Percentiles rank a stretch among this genome's conserved stretches.
Conservation (phyloP, 306 rosid genomes). For the Carpinus fangiana region DNA sequence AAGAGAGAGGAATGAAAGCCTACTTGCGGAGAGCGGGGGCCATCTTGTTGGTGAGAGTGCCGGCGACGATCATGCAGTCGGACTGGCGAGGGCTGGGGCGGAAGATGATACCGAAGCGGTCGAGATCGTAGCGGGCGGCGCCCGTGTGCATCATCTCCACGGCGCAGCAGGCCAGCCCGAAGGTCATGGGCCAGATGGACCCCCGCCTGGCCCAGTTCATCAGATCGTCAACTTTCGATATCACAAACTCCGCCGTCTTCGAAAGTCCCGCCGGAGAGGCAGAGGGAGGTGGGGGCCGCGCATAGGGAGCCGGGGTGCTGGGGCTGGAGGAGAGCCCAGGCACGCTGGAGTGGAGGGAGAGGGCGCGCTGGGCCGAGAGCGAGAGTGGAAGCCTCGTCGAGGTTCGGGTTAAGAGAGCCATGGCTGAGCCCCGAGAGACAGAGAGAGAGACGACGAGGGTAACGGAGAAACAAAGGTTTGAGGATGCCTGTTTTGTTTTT, state of each 20-base stretch:
- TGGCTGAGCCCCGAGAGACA: conserved; percentile 29
- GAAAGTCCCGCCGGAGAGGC: conserved; percentile 69
- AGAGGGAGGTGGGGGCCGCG: conserved; percentile 63
- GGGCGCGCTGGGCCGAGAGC: conserved; percentile 50
- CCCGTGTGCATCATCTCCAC: conserved; percentile 99
- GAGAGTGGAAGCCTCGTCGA: conserved; percentile 53
- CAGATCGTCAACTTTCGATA: conserved; percentile 90
- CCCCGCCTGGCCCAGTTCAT: conserved; percentile 97
- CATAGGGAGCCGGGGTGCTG: conserved; percentile 49
- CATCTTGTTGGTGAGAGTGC: conserved; percentile 99
- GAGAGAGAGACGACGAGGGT: not conserved
- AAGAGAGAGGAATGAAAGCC: not conserved
- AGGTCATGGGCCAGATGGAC: conserved; percentile 97
- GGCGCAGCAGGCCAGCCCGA: conserved; percentile 98
- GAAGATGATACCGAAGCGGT: conserved; percentile 90
- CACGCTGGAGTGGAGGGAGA: conserved; percentile 61
- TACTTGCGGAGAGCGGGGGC: conserved; percentile 99
- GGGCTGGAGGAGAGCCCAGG: conserved; percentile 52
- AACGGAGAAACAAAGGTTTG: not conserved
- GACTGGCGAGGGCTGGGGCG: conserved; percentile 98
- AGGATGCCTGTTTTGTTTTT: not conserved
- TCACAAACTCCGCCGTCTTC: conserved; percentile 82
- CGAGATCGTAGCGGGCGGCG: conserved; percentile 90
- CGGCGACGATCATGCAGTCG: conserved; percentile 95
- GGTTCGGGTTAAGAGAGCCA: conserved; percentile 67